Base-by-base conservation (phyloP, 2,329 filamentous ascomycete genomes). In the Pyrenochaeta sp. region DNA sequence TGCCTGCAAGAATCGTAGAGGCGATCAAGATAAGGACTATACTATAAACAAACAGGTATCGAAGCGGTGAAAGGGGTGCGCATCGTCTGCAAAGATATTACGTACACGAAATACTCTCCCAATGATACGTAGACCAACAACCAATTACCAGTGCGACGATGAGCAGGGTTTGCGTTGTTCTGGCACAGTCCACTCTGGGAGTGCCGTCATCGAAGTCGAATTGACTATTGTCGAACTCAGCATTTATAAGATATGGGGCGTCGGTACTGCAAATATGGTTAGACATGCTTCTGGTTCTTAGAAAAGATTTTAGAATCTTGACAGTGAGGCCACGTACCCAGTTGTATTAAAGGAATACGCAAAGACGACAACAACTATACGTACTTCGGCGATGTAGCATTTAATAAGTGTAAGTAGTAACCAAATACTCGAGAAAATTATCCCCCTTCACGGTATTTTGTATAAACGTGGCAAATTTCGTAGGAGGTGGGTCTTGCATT, bases 41-140 rank as follows among this genome's bases (percentile, higher is more conserved):
- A 4, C 2, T 14, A 21, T 7, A 0, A 23, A 33, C 23, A 46
- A 45, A 54, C 14, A 58, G 32, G 4, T 2, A 4, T 33, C 17
- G 2, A 36, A 7, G n/a, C 14, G 7, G 2, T 42, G 14, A 27
- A 2, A 6, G 10, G n/a, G 15, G 15, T 23, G 32, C 60, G 18
- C 51, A 37, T 71, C 68, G 39, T 71, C 68, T 6, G 51, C 18
- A 39, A 69, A 71, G 14, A 71, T 51, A 35, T 63, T 62, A 14
- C 51, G 48, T 14, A 69, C 54, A 31, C 64, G 59, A 39, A 36
- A 59, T 2, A 41, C 14, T 31, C 68, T 56, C 9, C 67, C 64
- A 20, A 64, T 61, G n/a, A 69, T 44, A 11, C 68, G 61, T 33
- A 69, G 21, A 17, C 51, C 47, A 9, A 70, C 63, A 20, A 67